Base-by-base conservation (phyloP, 2,329 filamentous ascomycete species). In the Phialophora expanda region DNA sequence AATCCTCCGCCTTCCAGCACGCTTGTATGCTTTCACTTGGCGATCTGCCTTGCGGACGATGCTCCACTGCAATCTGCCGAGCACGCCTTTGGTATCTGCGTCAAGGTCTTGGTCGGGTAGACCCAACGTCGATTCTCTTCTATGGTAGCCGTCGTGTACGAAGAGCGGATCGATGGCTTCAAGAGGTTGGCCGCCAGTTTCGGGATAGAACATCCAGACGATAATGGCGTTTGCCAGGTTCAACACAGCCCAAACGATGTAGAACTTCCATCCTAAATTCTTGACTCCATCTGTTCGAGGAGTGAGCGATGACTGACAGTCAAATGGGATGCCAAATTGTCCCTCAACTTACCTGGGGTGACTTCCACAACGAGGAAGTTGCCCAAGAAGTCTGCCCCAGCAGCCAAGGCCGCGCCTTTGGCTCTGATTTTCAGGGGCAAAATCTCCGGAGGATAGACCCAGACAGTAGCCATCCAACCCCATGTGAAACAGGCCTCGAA, bases 341-440 rank as follows among this genome's bases (percentile, higher is more conserved):
- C 24, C 24, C 24, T 56, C 11, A 14, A 32, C 54, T 58, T 9
- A 58, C 56, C 59, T 12, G 68, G 68, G 0, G 86, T 88, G 58
- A 89, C 85, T 83, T 89, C 87, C 57, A 90, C 87, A 26, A 90
- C 85, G 73, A 89, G 79, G 75, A 89, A 89, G 75, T 87, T 87
- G 76, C 83, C 84, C 17, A 84, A 78, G 85, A 85, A 87, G 76
- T 87, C 87, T 6, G 74, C 74, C 0, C 74, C 75, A 0, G 75
- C 76, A 2, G 76, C 78, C 46, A 83, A 77, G 0, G 81, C 78
- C 61, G 78, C 76, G 66, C 77, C 78, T 11, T 75, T 74, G 4
- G 77, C 75, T 4, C 80, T 74, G 4, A 80, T 88, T 67, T 83
- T 81, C 44, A 78, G 74, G 7, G 80, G 80, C 64, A 80, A 80